Conservation (phyloP, 2,329 filamentous ascomycete species). For the Verticillium nubilum region DNA sequence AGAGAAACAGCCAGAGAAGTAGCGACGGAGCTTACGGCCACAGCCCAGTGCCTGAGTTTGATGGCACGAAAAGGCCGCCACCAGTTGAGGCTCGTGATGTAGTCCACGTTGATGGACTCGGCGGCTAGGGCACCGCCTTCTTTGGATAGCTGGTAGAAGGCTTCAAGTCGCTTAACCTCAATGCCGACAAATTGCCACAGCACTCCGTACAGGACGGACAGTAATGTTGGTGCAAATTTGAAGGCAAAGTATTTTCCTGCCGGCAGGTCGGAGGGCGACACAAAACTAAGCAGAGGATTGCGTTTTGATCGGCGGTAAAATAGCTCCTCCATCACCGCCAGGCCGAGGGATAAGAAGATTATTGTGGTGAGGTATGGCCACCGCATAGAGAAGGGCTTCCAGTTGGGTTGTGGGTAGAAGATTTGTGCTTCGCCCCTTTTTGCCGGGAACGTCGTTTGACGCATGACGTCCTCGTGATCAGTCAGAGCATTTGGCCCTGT, state of each 20-base stretch:
- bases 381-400: conserved; percentile 62
- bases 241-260: conserved; percentile 52
- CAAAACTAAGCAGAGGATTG: conserved; percentile 44
- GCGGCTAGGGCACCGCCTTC: conserved; percentile 54
- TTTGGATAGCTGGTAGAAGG: conserved; percentile 60
- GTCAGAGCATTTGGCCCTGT: conserved; percentile 31
- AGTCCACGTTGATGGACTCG: conserved; percentile 68
- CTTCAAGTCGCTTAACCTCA: conserved; percentile 61
- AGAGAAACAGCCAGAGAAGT: conserved; percentile 62
- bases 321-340: conserved; percentile 49
- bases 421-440: conserved; percentile 34
- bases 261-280: conserved; percentile 41
- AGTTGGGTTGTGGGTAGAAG: conserved; percentile 59
- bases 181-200: conserved; percentile 63
- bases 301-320: conserved; percentile 44
- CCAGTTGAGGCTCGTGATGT: conserved; percentile 63
- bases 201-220: conserved; percentile 57
- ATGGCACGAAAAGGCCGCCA: conserved; percentile 59
- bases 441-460: conserved; percentile 30
- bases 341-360: conserved; percentile 44
- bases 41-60: conserved; percentile 59
- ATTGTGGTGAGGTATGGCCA: conserved; percentile 53
- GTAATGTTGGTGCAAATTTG: conserved; percentile 58
- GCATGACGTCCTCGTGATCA: conserved; percentile 21
- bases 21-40: conserved; percentile 59